phyloP scores from a whole-genome alignment of 345 rosid species.

The Psidium friedrichsthalianum region DNA sequence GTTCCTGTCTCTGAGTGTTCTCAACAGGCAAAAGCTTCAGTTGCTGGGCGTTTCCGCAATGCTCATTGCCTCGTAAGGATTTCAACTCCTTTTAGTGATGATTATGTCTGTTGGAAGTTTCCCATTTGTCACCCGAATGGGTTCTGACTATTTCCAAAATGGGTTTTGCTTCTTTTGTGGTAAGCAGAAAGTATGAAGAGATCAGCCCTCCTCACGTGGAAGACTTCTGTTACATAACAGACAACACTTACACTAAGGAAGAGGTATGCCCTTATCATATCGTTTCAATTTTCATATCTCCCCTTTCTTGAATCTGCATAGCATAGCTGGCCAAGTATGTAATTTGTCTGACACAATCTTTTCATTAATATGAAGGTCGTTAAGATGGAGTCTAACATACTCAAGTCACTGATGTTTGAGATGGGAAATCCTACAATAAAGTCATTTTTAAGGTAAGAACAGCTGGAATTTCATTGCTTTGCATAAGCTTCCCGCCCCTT shows the following conservation, averaged over 20 bases:
- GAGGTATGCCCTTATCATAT: constrained; percentile 14
- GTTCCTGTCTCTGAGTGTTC: constrained; percentile 32
- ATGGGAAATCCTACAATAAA: constrained; percentile 49
- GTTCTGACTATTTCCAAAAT: background rate
- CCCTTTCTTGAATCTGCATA: background rate
- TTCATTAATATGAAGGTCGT: constrained; percentile 26
- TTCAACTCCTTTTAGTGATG: background rate
- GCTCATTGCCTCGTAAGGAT: constrained; percentile 64
- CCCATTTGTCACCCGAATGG: background rate
- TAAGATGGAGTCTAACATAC: constrained; percentile 49
- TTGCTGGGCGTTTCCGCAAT: constrained; percentile 64
- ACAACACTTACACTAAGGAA: constrained; percentile 52
- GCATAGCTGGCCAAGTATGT: background rate
- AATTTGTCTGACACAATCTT: background rate
- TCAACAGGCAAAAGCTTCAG: constrained; percentile 43
- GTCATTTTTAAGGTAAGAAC: constrained; percentile 39
- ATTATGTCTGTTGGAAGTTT: background rate
- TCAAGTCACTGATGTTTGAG: constrained; percentile 41
- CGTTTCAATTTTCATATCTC: background rate
- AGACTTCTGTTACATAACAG: constrained; percentile 65
- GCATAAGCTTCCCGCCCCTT: background rate
- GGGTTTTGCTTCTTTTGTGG: background rate
- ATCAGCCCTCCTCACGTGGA: constrained; percentile 55
- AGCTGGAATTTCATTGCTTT: background rate
- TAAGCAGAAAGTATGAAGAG: constrained; percentile 59